A percentile compares a stretch with the other conserved stretches of the same genome.
Evolutionary conservation across 805 yeast genomes (phyloP).

Genomic region (Candida maris): DNA sequence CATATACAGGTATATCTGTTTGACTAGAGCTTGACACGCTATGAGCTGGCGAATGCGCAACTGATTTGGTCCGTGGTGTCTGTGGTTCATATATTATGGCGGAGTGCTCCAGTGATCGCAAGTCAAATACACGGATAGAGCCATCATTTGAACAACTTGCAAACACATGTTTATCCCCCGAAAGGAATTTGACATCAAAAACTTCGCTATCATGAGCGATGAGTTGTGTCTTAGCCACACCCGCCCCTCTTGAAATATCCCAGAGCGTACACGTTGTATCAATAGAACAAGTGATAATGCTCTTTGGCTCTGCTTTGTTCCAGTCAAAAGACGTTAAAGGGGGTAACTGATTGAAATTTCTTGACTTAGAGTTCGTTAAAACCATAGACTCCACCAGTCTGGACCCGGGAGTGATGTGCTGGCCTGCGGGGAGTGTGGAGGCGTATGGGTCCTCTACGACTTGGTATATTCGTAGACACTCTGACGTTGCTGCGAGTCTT

Average conservation of each 20-base stretch:
- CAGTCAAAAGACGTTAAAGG: slow-evolving; percentile 95
- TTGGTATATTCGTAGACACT: slow-evolving; percentile 56
- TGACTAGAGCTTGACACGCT: background rate
- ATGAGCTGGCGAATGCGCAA: slow-evolving; percentile 1
- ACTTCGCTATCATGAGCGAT: slow-evolving; percentile 97
- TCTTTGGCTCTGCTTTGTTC: slow-evolving; percentile 67
- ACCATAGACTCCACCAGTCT: slow-evolving; percentile 38
- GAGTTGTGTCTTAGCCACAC: slow-evolving; percentile 80
- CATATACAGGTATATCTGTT: slow-evolving; percentile 2
- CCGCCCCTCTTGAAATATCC: slow-evolving; percentile 67
- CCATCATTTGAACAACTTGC: slow-evolving; percentile 96
- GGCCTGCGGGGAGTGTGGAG: slow-evolving; percentile 3
- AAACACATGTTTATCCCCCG: slow-evolving; percentile 70
- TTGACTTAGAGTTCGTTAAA: slow-evolving; percentile 39
- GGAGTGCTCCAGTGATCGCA: slow-evolving; percentile 85
- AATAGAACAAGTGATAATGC: slow-evolving; percentile 78
- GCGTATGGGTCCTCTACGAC: slow-evolving; percentile 16
- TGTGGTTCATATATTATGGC: slow-evolving; percentile 89
- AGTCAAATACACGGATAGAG: slow-evolving; percentile 85
- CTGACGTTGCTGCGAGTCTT: slow-evolving; percentile 66
- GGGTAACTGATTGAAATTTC: slow-evolving; percentile 56
- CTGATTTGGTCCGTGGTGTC: slow-evolving; percentile 14
- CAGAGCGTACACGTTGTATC: slow-evolving; percentile 98
- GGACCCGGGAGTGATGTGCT: slow-evolving; percentile 4
- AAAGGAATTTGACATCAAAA: slow-evolving; percentile 82